Evolutionary conservation across 495 filamentous ascomycete genomes (phyloP), one percentile per base, ranked within the genome.

Genomic region (Penicillium ucsense): DNA sequence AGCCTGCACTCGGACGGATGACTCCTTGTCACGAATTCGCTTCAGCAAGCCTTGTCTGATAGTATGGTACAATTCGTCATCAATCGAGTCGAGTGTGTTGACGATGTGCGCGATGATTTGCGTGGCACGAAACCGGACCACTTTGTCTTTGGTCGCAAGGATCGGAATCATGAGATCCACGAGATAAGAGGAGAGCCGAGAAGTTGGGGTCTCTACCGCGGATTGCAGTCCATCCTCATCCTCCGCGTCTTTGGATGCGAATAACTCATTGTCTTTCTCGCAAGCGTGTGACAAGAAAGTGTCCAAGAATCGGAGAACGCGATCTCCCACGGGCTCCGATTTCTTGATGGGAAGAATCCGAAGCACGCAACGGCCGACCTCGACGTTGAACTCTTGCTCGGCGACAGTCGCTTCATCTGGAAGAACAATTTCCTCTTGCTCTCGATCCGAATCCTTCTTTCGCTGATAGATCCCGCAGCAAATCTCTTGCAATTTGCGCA

Each of bases 1-100:
- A n/a, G 92, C 94, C 65, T 99, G 92, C 8, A 91, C 85, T 34
- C 92, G 79, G 8, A 99, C 86, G 55, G 86, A 84, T 0, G 87
- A 73, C 63, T 99, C 92, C 62, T 95, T 97, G 64, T 99, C 92
- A 45, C 86, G 78, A 36, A 97, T 82, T 30, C 92, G 79, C 65
- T 86, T 90, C 36, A 90, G 59, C 20, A 99, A 71, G 3, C 82
- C 85, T 31, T 82, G 70, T 34, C 85, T 76, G 34, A 96, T 71
- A 40, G 84, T 78, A 55, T 89, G 78, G 62, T 94, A 97, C 38
- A 95, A 62, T 45, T 92, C 89, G 56, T 94, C 88, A 50, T 92
- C 87, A 51, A 94, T 85, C 3, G 89, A 83, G 45, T 94, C 87
- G 9, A 98, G 73, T 2, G 88, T 89, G 67, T 95, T 95, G 53